Conservation (phyloP, 1,284 basidiomycete species). For the Xerocomus amazonicus region DNA sequence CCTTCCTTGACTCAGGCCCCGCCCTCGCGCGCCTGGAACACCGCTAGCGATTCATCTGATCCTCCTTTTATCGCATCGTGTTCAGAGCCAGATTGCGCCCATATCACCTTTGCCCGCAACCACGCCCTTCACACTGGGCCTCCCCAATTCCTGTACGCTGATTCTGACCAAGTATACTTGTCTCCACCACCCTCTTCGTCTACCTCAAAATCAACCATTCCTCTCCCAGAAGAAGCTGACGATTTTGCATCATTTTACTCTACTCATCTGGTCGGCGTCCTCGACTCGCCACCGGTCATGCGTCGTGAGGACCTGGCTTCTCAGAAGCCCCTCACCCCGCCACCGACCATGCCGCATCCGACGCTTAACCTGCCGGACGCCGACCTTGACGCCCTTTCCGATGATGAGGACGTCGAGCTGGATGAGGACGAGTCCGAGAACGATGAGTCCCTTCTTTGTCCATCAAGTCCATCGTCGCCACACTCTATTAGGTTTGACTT, state of each 20-base stretch:
- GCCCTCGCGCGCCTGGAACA: constrained; percentile 19
- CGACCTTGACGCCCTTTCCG: constrained; percentile 16
- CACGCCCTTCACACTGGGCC: constrained; percentile 12
- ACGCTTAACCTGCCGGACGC: constrained; percentile 36
- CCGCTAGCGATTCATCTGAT: constrained; percentile 21
- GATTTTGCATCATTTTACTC: constrained; percentile 17
- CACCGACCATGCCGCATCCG: constrained; percentile 39
- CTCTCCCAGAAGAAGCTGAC: constrained; percentile 31
- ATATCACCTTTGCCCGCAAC: constrained; percentile 14
- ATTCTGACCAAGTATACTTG: constrained; percentile 28
- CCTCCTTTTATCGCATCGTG: constrained; percentile 19
- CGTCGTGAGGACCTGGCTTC: constrained; percentile 28
- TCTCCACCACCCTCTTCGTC: constrained; percentile 40
- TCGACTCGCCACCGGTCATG: constrained; percentile 36
- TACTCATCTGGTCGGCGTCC: constrained; percentile 26
- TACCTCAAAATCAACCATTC: constrained; percentile 35
- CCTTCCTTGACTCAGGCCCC: constrained; percentile 17
- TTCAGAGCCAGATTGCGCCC: constrained; percentile 12
- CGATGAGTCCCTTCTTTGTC: constrained; percentile 19
- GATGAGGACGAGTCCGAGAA: constrained; percentile 20
- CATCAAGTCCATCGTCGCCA: constrained; percentile 17
- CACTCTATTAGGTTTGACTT: constrained; percentile 12
- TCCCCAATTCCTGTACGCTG: constrained; percentile 17
- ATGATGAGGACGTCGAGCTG: constrained; percentile 11
- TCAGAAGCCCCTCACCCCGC: constrained; percentile 39